These are phyloP conservation scores for Eragrostis curvula DNA, from an alignment of 176 grass and related monocot genomes.

Conservation along the genomic window DNA sequence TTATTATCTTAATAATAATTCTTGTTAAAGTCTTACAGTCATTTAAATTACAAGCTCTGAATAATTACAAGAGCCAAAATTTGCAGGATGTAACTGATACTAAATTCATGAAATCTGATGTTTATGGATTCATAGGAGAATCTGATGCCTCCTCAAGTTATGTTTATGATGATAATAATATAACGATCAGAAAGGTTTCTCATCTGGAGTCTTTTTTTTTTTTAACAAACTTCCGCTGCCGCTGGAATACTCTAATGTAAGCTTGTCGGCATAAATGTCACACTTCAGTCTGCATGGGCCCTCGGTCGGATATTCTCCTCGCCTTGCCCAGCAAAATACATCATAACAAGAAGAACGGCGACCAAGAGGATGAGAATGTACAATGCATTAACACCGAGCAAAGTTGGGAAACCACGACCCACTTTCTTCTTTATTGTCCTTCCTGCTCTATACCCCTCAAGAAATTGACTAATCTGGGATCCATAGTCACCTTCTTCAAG, in stretches of 20 bases:
- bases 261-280: too few relatives aligned
- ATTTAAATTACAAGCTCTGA: background rate
- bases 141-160: background rate
- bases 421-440: slow-evolving; percentile 65
- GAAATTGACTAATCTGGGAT: slow-evolving; percentile 77
- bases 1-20: background rate
- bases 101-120: background rate
- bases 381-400: slow-evolving; percentile 55
- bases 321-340: slow-evolving; percentile 62
- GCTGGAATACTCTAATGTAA: background rate
- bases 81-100: background rate
- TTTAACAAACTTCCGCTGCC: slow-evolving; percentile 19
- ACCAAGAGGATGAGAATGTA: slow-evolving; percentile 63
- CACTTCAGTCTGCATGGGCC: slow-evolving; percentile 48
- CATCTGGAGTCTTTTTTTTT: background rate
- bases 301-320: slow-evolving; percentile 43
- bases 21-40: background rate
- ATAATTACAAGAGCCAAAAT: slow-evolving; percentile 7
- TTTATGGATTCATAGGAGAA: background rate
- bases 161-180: background rate
- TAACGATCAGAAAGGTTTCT: slow-evolving; percentile 24
- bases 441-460: slow-evolving; percentile 78
- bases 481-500: slow-evolving; percentile 70
- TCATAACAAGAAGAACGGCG: slow-evolving; percentile 53
- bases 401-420: slow-evolving; percentile 36